Conservation (phyloP, 2,329 filamentous ascomycete genomes). For the Trichoderma brevicompactum region DNA sequence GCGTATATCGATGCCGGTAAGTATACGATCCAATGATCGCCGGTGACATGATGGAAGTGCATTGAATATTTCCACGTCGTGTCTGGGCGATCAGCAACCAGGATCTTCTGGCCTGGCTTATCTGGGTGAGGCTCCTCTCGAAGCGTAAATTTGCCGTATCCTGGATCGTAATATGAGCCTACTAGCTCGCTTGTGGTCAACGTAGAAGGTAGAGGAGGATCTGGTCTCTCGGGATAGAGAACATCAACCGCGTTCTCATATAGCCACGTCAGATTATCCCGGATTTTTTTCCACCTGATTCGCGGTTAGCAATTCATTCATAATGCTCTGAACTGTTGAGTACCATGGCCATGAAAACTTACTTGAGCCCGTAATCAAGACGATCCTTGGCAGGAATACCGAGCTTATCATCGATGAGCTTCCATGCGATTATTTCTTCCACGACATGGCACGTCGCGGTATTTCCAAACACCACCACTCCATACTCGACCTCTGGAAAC, state of each 20-base stretch:
- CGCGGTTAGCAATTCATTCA: background rate
- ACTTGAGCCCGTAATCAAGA: slow-evolving; percentile 31
- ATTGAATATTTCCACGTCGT: slow-evolving; percentile 34
- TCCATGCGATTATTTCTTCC: slow-evolving; percentile 35
- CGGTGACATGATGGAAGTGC: slow-evolving; percentile 38
- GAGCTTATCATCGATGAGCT: slow-evolving; percentile 41
- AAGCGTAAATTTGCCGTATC: slow-evolving; percentile 42
- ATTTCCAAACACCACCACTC: slow-evolving; percentile 46
- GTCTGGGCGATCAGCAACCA: slow-evolving; percentile 36
- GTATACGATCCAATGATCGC: slow-evolving; percentile 37
- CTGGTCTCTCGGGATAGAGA: slow-evolving; percentile 46
- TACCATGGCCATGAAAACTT: slow-evolving; percentile 26
- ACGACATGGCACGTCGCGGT: slow-evolving; percentile 46
- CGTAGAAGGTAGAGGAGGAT: slow-evolving; percentile 43
- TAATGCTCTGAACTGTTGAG: background rate
- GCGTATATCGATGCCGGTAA: background rate
- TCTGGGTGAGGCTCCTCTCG: slow-evolving; percentile 29
- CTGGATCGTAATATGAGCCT: slow-evolving; percentile 52
- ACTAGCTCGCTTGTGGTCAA: slow-evolving; percentile 41
- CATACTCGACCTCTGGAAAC: slow-evolving; percentile 42
- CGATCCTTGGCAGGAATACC: slow-evolving; percentile 33
- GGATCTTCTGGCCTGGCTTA: slow-evolving; percentile 30
- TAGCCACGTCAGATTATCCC: slow-evolving; percentile 17
- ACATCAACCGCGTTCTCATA: slow-evolving; percentile 41
- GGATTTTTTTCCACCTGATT: slow-evolving; percentile 5